These are phyloP conservation scores for Aspergillus quadricinctus DNA, from an alignment of 2,329 filamentous ascomycete genomes.

Conservation along the genomic window DNA sequence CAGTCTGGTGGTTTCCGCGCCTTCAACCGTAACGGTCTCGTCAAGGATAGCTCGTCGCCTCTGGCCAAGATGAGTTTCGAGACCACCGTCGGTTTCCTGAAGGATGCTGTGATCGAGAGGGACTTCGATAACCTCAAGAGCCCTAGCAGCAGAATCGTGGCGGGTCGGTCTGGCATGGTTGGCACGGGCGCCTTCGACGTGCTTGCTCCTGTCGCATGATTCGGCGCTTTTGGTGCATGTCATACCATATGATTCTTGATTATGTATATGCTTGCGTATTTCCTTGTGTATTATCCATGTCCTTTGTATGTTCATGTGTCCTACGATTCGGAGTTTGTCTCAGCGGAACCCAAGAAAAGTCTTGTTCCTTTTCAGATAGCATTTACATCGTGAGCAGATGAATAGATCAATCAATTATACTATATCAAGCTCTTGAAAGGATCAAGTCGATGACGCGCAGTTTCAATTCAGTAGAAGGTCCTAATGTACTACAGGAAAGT, in stretches of 20 bases:
- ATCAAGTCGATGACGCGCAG: background rate
- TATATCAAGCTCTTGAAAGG: background rate
- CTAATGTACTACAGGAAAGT: background rate
- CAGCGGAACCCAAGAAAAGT: constrained; percentile 32
- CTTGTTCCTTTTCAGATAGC: constrained; percentile 27
- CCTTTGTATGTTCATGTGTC: constrained; percentile 24
- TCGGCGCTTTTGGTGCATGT: constrained; percentile 9
- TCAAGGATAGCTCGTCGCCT: constrained; percentile 74
- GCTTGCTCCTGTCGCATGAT: constrained; percentile 51
- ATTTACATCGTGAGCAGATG: constrained; percentile 18
- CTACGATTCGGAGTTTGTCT: constrained; percentile 36
- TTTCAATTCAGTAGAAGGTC: background rate
- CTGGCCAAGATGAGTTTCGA: constrained; percentile 99
- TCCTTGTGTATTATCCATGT: constrained; percentile 8
- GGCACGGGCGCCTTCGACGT: constrained; percentile 94
- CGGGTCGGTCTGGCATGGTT: constrained; percentile 74
- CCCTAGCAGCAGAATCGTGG: constrained; percentile 82
- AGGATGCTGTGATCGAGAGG: constrained; percentile 83
- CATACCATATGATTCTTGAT: constrained; percentile 12
- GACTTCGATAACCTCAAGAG: constrained; percentile 85
- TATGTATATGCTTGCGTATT: constrained; percentile 18
- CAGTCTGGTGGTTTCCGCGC: constrained; percentile 80
- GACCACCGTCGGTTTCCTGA: constrained; percentile 89
- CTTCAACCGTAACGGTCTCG: constrained; percentile 85
- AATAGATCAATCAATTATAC: constrained; percentile 1